Evolutionary conservation across 2,329 filamentous ascomycete genomes (phyloP), one percentile per base, ranked within the genome.

Genomic region (Ophiostoma montium): DNA sequence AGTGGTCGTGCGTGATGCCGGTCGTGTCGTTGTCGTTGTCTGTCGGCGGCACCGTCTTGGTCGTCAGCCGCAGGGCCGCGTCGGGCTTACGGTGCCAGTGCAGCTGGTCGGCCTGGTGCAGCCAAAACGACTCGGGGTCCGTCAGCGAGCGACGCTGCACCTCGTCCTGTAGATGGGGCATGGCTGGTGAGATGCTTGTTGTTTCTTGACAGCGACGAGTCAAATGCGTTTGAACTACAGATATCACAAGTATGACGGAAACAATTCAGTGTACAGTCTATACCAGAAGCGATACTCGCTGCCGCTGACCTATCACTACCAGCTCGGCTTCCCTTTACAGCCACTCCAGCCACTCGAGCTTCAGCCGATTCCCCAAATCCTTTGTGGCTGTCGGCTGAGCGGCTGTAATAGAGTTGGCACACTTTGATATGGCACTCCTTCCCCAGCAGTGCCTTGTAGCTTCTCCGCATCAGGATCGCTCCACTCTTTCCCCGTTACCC

Each of bases 31-130:
- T 23, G 8, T 46, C 39, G 32, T 43, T 23, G 36, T 36, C 30
- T 32, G 18, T 11, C 2, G 30, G 33, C 38, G 15, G 16, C 18
- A 92, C 69, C 8, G 69, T 76, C 64, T 85, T 89, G 44, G 72
- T 77, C 18, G 70, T 74, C 35, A 67, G 69, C 3, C 67, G 67
- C 19, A 94, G 72, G 0, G 77, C 75, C 1, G 72, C 69, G 12
- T 74, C 74, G 8, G 89, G 89, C 49, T 76, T 73, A 59, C 78
- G 82, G 65, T 94, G 83, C 89, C 89, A 95, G 63, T 83, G 67
- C 3, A 96, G 70, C 19, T 84, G 76, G 41, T 78, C 70, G 5
- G 87, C 87, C 60, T 92, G 85, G 49, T 72, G 70, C 19, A 68
- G 67, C 87, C 87, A 94, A 67, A 94, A 94, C 6, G 67, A 60